Percentiles rank a stretch among this genome's conserved stretches.
These are phyloP conservation scores for Balakata baccata DNA, from an alignment of 345 rosid species.

Conservation along the genomic window DNA sequence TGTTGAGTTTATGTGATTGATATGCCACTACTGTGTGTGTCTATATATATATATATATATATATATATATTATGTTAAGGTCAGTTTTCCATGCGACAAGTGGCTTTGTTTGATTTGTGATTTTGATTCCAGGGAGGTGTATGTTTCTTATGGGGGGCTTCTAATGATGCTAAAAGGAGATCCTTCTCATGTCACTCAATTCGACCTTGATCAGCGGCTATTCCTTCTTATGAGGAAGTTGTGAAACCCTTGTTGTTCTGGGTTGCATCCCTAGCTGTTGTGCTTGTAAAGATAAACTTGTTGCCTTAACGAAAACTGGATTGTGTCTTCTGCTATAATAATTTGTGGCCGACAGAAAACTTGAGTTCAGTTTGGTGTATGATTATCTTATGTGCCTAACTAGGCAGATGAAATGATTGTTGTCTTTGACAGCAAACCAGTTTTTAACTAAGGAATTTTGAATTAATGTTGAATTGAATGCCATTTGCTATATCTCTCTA, in stretches of 20 bases:
- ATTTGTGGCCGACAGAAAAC: neutral
- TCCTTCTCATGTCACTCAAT: slow-evolving; percentile 57
- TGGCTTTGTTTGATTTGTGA: neutral
- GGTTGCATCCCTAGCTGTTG: neutral
- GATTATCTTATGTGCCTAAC: neutral
- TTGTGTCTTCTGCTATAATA: neutral
- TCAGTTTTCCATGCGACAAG: neutral
- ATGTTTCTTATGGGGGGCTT: slow-evolving; percentile 78
- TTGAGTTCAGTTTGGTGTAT: neutral
- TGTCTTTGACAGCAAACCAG: too few relatives aligned
- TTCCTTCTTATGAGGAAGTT: slow-evolving; percentile 72
- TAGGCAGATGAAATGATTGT: neutral
- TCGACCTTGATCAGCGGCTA: slow-evolving; percentile 62
- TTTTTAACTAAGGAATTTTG: too few relatives aligned
- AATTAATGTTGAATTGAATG: too few relatives aligned
- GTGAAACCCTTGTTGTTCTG: slow-evolving; percentile 14
- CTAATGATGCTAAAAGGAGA: slow-evolving; percentile 81
- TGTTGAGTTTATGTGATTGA: neutral
- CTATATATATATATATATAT: too few relatives aligned
- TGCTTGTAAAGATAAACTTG: neutral
- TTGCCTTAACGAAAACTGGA: neutral
- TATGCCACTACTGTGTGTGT: neutral
- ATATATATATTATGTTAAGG: neutral
- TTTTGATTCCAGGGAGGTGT: slow-evolving; percentile 56
- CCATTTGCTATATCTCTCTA: too few relatives aligned